phyloP scores from a whole-genome alignment of 305 asterid species.

The Fraxinus sp. region DNA sequence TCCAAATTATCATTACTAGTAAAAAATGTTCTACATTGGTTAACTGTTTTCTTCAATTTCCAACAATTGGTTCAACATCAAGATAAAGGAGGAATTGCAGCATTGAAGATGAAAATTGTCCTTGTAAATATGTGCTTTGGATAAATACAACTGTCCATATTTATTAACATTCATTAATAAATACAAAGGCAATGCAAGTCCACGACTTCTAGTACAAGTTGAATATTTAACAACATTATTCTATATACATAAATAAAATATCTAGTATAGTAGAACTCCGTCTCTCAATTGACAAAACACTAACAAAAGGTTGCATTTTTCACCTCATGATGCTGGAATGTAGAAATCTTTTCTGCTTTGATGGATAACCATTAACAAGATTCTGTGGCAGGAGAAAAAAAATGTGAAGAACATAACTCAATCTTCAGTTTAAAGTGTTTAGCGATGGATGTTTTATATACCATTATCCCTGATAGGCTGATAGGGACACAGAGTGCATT shows the following conservation, averaged over 20 bases:
- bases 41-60: background rate
- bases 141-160: background rate
- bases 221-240: background rate
- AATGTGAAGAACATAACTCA: background rate
- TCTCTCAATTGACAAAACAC: background rate
- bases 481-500: background rate
- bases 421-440: background rate
- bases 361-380: background rate
- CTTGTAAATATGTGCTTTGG: background rate
- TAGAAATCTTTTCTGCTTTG: constrained; percentile 1
- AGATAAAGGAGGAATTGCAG: background rate
- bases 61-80: background rate
- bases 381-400: background rate
- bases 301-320: background rate
- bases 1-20: background rate
- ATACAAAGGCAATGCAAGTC: background rate
- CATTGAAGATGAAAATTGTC: background rate
- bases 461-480: background rate
- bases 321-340: background rate
- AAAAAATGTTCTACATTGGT: background rate
- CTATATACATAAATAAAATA: background rate
- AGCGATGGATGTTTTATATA: background rate
- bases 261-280: background rate
- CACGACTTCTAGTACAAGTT: background rate
- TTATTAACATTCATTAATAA: background rate